Percentiles rank a stretch among this genome's conserved stretches.
Conservation (phyloP, 2,329 filamentous ascomycete genomes). For the Xylaria sp. region DNA sequence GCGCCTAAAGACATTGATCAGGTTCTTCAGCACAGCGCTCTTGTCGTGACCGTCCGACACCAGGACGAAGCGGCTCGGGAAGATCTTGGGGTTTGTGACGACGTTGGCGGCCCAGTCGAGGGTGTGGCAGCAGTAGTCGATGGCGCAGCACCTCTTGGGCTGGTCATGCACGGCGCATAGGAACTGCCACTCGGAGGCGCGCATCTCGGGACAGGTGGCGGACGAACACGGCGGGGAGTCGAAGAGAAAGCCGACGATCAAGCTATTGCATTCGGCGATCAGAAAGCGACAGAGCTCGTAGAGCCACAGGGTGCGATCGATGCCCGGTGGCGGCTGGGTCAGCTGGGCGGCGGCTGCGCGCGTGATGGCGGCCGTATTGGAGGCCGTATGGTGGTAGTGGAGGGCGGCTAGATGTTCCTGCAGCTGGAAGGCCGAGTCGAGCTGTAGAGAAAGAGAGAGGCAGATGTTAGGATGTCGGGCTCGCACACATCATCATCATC, state of each 20-base stretch:
- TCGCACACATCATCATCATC: slow-evolving; percentile 22
- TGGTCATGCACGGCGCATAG: slow-evolving; percentile 97
- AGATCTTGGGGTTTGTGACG: slow-evolving; percentile 93
- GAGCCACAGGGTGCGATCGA: slow-evolving; percentile 91
- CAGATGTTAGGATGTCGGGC: slow-evolving; percentile 25
- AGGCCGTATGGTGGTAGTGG: slow-evolving; percentile 80
- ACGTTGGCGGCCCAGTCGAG: slow-evolving; percentile 97
- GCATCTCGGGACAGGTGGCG: slow-evolving; percentile 95
- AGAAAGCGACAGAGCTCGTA: slow-evolving; percentile 98
- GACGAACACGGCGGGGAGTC: slow-evolving; percentile 90
- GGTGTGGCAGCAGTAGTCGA: slow-evolving; percentile 99
- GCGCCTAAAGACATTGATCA: slow-evolving; percentile 94
- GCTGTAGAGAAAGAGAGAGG: slow-evolving; percentile 61
- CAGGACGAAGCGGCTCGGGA: slow-evolving; percentile 82
- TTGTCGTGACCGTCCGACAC: slow-evolving; percentile 68
- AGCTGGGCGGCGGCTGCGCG: slow-evolving; percentile 80
- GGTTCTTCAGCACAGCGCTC: slow-evolving; percentile 77
- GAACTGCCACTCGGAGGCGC: slow-evolving; percentile 98
- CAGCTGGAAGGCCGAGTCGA: slow-evolving; percentile 96
- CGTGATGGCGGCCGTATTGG: slow-evolving; percentile 76
- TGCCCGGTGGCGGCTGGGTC: slow-evolving; percentile 80
- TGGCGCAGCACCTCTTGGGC: slow-evolving; percentile 96
- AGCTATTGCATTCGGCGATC: slow-evolving; percentile 90
- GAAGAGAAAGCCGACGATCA: slow-evolving; percentile 92
- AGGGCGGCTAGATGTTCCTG: slow-evolving; percentile 97